Percentiles rank a stretch among this genome's conserved stretches.
phyloP scores from a whole-genome alignment of 768 basidiomycete genomes.

The Rhizopogon vinicolor region DNA sequence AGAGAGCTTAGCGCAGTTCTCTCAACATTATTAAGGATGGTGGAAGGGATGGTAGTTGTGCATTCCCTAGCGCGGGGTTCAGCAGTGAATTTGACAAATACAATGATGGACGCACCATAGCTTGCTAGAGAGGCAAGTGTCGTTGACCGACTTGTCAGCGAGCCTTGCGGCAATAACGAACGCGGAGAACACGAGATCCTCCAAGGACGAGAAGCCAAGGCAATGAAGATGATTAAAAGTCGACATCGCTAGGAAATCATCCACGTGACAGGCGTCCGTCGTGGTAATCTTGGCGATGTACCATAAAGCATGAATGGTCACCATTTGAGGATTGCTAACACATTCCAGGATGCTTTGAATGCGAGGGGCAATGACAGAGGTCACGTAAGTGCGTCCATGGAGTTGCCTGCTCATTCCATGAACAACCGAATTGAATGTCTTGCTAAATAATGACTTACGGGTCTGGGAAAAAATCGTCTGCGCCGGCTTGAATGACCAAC shows the following conservation, averaged over 20 bases:
- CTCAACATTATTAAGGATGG: slow-evolving; percentile 21
- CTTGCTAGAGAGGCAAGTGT: slow-evolving; percentile 23
- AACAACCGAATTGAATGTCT: neutral
- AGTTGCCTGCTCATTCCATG: slow-evolving; percentile 12
- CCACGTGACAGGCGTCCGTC: slow-evolving; percentile 7
- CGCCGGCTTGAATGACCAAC: neutral
- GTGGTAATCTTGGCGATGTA: slow-evolving; percentile 23
- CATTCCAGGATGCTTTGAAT: slow-evolving; percentile 16
- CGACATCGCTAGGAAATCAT: slow-evolving; percentile 23
- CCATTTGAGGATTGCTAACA: slow-evolving; percentile 23
- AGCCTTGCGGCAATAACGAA: slow-evolving; percentile 33
- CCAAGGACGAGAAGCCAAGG: slow-evolving; percentile 20
- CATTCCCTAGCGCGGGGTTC: slow-evolving; percentile 12
- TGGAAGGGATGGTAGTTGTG: slow-evolving; percentile 16
- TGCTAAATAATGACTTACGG: neutral
- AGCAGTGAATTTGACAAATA: neutral
- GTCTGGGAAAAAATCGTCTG: slow-evolving; percentile 1
- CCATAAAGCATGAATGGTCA: slow-evolving; percentile 27
- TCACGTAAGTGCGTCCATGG: slow-evolving; percentile 2
- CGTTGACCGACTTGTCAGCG: slow-evolving; percentile 30
- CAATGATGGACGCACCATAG: slow-evolving; percentile 19
- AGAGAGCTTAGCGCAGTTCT: slow-evolving; percentile 10
- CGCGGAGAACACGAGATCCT: slow-evolving; percentile 31
- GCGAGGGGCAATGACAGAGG: slow-evolving; percentile 10
- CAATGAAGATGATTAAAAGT: slow-evolving; percentile 25